Conservation (phyloP, 768 basidiomycete species). For the Tricholoma furcatifolium region DNA sequence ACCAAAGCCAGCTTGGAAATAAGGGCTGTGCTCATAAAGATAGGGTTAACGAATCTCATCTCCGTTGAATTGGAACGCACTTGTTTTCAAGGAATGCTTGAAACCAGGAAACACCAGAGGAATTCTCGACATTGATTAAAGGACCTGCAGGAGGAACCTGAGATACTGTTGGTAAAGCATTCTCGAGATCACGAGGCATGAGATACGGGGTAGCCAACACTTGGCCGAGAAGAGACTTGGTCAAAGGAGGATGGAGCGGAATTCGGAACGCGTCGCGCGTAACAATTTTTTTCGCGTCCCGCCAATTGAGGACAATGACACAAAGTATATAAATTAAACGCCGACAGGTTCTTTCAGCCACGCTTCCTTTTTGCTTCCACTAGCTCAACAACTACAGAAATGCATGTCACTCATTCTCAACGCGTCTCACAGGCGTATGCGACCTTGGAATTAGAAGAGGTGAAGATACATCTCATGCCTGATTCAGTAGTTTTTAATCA, state of each 20-base stretch:
- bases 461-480: conserved; percentile 21
- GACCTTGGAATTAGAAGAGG: conserved; percentile 55
- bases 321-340: background rate
- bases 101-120: conserved; percentile 31
- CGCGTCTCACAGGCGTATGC: conserved; percentile 33
- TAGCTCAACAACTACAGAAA: background rate
- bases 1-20: conserved; percentile 97
- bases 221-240: no score
- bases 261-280: conserved; percentile 24
- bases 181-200: background rate
- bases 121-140: conserved; percentile 12
- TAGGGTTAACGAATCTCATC: conserved; percentile 6
- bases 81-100: conserved; percentile 56
- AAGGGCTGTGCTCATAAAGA: conserved; percentile 72
- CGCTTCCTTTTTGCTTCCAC: conserved; percentile 1
- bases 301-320: conserved; percentile 16
- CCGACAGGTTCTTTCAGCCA: conserved; percentile 4
- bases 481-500: background rate
- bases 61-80: conserved; percentile 40
- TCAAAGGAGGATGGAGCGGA: conserved; percentile 1
- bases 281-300: conserved; percentile 20
- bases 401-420: conserved; percentile 12
- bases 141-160: conserved; percentile 5
- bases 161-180: background rate
- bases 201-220: no score